These are phyloP conservation scores for Talaromyces liani DNA, from an alignment of 495 filamentous ascomycete genomes.

Conservation along the genomic window DNA sequence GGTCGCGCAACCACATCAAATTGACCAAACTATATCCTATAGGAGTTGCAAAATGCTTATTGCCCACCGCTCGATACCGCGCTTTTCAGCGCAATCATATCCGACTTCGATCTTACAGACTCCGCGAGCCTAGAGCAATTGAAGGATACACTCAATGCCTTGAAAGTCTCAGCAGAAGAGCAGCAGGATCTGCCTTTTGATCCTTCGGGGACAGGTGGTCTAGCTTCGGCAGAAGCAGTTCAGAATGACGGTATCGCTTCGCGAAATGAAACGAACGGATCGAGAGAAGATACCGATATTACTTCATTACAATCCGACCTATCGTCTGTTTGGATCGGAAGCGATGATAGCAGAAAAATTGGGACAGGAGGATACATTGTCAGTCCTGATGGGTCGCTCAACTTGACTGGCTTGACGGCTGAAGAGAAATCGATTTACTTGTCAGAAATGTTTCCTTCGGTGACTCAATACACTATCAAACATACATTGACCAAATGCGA, in stretches of 20 bases:
- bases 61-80: constrained; percentile 59
- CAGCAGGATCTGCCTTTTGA: constrained; percentile 72
- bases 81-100: constrained; percentile 55
- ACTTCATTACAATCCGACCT: constrained; percentile 32
- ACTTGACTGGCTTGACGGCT: constrained; percentile 43
- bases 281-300: constrained; percentile 33
- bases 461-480: constrained; percentile 55
- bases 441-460: constrained; percentile 59
- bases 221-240: constrained; percentile 18
- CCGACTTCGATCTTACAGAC: constrained; percentile 53
- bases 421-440: constrained; percentile 52
- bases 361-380: constrained; percentile 23
- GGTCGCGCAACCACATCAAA: not conserved
- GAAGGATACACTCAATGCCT: constrained; percentile 42
- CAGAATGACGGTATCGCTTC: constrained; percentile 18
- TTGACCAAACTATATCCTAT: not conserved
- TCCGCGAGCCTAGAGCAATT: constrained; percentile 42
- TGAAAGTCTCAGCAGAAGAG: constrained; percentile 52
- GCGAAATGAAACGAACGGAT: constrained; percentile 19
- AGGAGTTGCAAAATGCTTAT: constrained; percentile 43
- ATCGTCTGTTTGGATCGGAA: constrained; percentile 16
- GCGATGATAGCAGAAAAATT: constrained; percentile 6
- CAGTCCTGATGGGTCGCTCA: constrained; percentile 23
- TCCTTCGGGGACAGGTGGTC: constrained; percentile 58
- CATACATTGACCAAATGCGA: constrained; percentile 57